phyloP scores from a whole-genome alignment of 2,329 filamentous ascomycete species.

The Teratosphaeria epicoccoides region DNA sequence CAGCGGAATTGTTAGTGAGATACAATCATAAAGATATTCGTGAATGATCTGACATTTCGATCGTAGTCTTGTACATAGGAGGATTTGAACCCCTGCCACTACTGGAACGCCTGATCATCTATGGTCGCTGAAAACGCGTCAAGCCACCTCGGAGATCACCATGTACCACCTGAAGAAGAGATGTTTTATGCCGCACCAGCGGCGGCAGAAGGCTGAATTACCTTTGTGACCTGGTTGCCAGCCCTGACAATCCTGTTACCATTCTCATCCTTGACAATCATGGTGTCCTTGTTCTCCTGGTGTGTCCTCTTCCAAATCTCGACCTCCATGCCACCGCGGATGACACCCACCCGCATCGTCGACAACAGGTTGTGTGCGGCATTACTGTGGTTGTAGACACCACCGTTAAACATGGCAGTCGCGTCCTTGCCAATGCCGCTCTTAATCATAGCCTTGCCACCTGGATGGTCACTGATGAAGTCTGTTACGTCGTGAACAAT shows the following conservation, averaged over 20 bases:
- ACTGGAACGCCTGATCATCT: not conserved
- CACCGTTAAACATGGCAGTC: conserved; percentile 84
- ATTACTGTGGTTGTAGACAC: conserved; percentile 83
- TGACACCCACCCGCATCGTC: conserved; percentile 78
- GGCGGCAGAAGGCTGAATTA: conserved; percentile 66
- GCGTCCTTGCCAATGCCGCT: conserved; percentile 78
- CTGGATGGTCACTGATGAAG: conserved; percentile 84
- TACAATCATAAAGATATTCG: not conserved
- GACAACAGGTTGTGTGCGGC: conserved; percentile 80
- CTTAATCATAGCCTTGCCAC: conserved; percentile 76
- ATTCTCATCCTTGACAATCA: conserved; percentile 66
- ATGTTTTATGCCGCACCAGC: conserved; percentile 62
- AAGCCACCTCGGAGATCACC: not conserved
- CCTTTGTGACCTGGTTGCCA: conserved; percentile 74
- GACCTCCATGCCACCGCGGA: conserved; percentile 77
- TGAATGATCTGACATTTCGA: not conserved
- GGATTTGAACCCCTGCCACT: not conserved
- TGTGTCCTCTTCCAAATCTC: conserved; percentile 88
- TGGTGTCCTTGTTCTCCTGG: conserved; percentile 72
- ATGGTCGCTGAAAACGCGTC: conserved; percentile 2
- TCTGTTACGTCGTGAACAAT: conserved; percentile 75
- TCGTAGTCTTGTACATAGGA: not conserved
- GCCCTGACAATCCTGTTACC: conserved; percentile 79
- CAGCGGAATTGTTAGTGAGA: too few species aligned
- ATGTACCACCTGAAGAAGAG: conserved; percentile 7